Evolutionary conservation across 202 grass and related monocot species (phyloP), one percentile per base, ranked within the genome.

Genomic region (Carex sylvatica): DNA sequence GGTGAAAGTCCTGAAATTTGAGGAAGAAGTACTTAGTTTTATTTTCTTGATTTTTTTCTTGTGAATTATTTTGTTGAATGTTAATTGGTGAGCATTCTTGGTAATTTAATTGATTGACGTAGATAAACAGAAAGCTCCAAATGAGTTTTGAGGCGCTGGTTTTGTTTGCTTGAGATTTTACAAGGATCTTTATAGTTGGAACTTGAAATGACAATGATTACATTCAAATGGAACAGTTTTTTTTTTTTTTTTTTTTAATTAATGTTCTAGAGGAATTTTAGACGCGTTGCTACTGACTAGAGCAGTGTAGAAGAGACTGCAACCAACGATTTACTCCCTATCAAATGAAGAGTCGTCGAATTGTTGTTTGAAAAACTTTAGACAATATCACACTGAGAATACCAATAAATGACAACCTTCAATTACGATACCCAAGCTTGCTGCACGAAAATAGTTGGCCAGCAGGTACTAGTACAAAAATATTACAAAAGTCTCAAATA

Each of bases 51-150:
- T 78, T 31, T 47, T 53, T 60, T 74, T 82, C 44, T 66, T 53
- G 24, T 68, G 53, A 75, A 33, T 76, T 76, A 30, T 76, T 76
- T 75, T 60, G 22, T 59, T 84, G 83, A 83, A 3, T 85, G 79
- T 58, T 35, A 35, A 35, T 86, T 91, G 24, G 42, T 85, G 74
- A 53, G 79, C 52, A 62, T 83, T 83, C 74, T 80, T 88, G 26
- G 28, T 79, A 78, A 81, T 87, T 93, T 74, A 61, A 82, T 58
- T 83, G 79, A 82, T 33, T 84, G 68, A 75, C 84, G 56, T 91
- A 87, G 84, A 93, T 78, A 61, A 20, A 61, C 42, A 90, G 74
- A 30, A 61, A 75, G 28, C 61, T 84, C 58, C 49, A 36, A 70
- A 36, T 26, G 38, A 47, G n/a, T 26, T 26, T 49, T 74, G n/a